Evolutionary conservation across 1,284 basidiomycete genomes (phyloP), one percentile per base, ranked within the genome.

Genomic region (Ustilago trichophora): DNA sequence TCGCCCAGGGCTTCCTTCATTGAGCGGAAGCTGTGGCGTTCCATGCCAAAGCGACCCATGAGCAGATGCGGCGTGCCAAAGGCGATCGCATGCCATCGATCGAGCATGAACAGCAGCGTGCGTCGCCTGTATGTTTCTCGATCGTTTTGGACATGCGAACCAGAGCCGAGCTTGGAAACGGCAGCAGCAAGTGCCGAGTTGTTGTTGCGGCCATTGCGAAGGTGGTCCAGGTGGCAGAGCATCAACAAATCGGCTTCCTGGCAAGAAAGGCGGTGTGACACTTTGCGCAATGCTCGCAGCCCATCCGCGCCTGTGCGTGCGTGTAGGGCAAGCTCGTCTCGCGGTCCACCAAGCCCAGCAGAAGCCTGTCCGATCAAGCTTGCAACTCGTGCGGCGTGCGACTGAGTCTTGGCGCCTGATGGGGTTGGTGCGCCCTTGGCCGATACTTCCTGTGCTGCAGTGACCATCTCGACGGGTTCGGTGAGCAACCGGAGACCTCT

Each of bases 201-300:
- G 52, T 72, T 67, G 46, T 54, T 54, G 32, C 57, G 69, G 12
- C 69, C 69, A 11, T 58, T 63, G 19, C 72, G 58, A 4, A 74
- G 43, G n/a, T 51, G 49, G 29, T 71, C 72, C 5, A 74, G 49
- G 24, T 74, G 64, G 49, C 72, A 74, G 15, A 74, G 59, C 54
- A 74, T 63, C 36, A 74, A 42, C 32, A 64, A 35, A 21, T 74
- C 72, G 3, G 72, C 72, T 48, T 74, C 68, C 41, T 59, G 56
- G 15, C 37, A 59, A 12, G 69, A 56, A 6, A 60, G 58, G 4
- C 42, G 48, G 8, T 60, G 53, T 0, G 54, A 36, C 15, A 71
- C 29, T 18, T 56, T 53, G 16, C 69, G 64, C 38, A 55, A 8
- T 2, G 59, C 50, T 6, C 53, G 56, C 24, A 72, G 25, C 11